phyloP scores from a whole-genome alignment of 768 basidiomycete species.

The Kwoniella heveanensis region DNA sequence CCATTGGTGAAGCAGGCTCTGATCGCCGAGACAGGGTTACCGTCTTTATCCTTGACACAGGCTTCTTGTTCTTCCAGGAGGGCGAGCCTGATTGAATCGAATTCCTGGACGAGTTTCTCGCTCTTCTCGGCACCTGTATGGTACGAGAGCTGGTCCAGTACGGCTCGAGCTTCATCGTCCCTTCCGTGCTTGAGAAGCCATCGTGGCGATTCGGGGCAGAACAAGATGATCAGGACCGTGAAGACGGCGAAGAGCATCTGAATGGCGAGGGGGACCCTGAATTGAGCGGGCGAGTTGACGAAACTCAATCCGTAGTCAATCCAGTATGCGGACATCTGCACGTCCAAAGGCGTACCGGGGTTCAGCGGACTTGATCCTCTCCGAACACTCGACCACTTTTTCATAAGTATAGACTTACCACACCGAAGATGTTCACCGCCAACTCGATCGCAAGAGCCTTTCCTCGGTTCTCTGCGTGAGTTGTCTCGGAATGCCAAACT shows the following conservation, averaged over 20 bases:
- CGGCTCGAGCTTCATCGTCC: constrained; percentile 27
- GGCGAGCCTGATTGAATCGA: constrained; percentile 18
- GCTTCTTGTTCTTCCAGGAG: constrained; percentile 23
- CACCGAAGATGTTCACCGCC: constrained; percentile 35
- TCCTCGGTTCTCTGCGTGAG: constrained; percentile 24
- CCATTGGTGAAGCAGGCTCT: constrained; percentile 31
- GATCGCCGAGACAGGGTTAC: constrained; percentile 20
- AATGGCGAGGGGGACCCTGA: constrained; percentile 10
- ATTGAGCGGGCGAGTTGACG: constrained; percentile 10
- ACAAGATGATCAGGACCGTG: constrained; percentile 63
- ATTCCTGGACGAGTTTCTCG: constrained; percentile 12
- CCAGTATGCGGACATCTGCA: constrained; percentile 20
- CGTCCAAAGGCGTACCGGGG: too few species aligned
- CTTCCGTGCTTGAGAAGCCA: constrained; percentile 29
- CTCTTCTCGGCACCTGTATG: constrained; percentile 5
- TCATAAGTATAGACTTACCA: too few species aligned
- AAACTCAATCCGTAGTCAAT: constrained; percentile 21
- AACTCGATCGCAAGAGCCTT: constrained; percentile 30
- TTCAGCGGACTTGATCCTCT: too few species aligned
- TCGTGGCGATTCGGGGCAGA: constrained; percentile 76
- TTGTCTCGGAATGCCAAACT: constrained; percentile 31
- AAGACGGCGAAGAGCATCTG: constrained; percentile 24
- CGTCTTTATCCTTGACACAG: constrained; percentile 19
- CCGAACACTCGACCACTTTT: background rate
- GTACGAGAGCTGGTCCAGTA: constrained; percentile 29